Percentiles rank a stretch among this genome's conserved stretches.
Evolutionary conservation across 23 red algal genomes (phyloP).

Genomic region (Porphyridium purpureum): DNA sequence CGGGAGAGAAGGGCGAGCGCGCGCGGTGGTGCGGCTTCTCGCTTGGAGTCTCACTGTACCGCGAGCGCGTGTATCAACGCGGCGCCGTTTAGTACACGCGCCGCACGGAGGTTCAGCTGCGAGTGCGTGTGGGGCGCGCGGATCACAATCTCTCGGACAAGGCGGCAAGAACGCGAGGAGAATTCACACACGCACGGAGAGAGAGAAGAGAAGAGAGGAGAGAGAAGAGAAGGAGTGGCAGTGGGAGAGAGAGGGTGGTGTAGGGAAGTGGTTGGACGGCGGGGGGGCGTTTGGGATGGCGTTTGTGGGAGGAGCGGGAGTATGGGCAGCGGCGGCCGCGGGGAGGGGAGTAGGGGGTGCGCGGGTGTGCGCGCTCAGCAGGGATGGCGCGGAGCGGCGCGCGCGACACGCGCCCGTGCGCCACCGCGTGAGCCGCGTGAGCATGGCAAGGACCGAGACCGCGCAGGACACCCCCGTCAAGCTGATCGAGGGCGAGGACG

Average conservation of each 20-base stretch:
- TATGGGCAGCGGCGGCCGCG: background rate
- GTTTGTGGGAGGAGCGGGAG: background rate
- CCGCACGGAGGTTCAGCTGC: too few species aligned
- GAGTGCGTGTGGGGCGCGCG: too few species aligned
- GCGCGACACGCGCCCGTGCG: background rate
- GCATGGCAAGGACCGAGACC: background rate
- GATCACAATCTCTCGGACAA: too few species aligned
- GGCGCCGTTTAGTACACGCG: too few species aligned
- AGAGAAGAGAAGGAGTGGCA: background rate
- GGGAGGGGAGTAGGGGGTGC: background rate
- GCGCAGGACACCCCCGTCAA: background rate
- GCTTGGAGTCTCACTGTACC: too few species aligned
- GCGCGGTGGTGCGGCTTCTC: too few species aligned
- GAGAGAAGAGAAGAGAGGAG: slow-evolving; percentile 2
- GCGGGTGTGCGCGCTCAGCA: too few species aligned
- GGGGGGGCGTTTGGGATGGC: background rate
- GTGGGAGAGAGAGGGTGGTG: background rate
- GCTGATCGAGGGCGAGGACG: background rate
- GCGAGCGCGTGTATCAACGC: too few species aligned
- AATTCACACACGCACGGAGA: too few species aligned
- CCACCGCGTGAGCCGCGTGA: background rate
- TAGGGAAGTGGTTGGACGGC: background rate
- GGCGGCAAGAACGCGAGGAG: too few species aligned
- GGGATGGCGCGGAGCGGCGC: too few species aligned
- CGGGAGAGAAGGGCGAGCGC: too few species aligned